Evolutionary conservation across 2,329 filamentous ascomycete species (phyloP).

Genomic region (Lasiodiplodia gonubiensis): DNA sequence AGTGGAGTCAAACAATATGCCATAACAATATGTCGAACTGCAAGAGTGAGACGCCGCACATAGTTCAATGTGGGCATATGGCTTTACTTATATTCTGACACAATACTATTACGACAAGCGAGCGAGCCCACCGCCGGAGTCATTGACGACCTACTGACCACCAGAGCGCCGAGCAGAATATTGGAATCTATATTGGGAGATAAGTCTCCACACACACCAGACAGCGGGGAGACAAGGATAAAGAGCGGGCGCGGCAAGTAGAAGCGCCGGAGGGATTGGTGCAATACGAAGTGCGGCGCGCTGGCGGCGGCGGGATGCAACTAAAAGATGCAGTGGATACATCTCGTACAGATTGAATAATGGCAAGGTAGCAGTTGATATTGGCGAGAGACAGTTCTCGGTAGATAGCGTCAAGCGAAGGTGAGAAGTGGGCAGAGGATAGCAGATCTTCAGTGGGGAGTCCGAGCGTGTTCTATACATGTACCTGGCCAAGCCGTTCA

Average conservation of each 20-base stretch:
- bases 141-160: neutral
- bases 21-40: too few species aligned
- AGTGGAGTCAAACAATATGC: neutral
- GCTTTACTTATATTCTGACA: too few species aligned
- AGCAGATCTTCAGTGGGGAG: slow-evolving; percentile 4
- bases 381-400: neutral
- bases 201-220: neutral
- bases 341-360: slow-evolving; percentile 20
- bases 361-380: neutral
- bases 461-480: slow-evolving; percentile 18
- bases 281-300: neutral
- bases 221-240: neutral
- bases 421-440: slow-evolving; percentile 3
- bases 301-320: neutral
- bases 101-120: neutral
- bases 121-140: neutral
- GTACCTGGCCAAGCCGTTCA: slow-evolving; percentile 7
- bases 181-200: neutral
- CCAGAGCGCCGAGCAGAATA: neutral
- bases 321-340: slow-evolving; percentile 1
- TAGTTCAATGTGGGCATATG: too few species aligned
- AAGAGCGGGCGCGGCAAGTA: neutral
- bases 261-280: neutral
- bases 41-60: too few species aligned
- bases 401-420: neutral